Evolutionary conservation across 129 eudicot species (phyloP).

Genomic region (Pseudognaphalium luteoalbum): DNA sequence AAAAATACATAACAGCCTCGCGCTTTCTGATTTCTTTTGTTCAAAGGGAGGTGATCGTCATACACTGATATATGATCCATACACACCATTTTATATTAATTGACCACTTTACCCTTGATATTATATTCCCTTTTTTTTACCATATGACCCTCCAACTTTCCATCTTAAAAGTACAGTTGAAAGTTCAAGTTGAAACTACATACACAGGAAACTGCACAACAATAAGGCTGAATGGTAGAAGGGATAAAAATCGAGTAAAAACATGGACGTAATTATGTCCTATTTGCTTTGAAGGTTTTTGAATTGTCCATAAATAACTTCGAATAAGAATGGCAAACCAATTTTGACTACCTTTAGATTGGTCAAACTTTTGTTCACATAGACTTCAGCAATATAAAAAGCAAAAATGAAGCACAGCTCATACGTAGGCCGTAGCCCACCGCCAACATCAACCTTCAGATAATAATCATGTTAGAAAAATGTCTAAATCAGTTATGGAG

Average conservation of each 20-base stretch:
- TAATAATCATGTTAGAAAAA: constrained; percentile 15
- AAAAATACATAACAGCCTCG: too few relatives aligned
- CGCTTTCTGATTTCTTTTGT: too few relatives aligned
- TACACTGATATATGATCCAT: too few relatives aligned
- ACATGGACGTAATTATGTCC: neutral
- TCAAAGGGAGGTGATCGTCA: too few relatives aligned
- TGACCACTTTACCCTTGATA: too few relatives aligned
- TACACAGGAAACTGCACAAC: neutral
- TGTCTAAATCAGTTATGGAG: constrained; percentile 3
- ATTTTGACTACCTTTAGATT: constrained; percentile 19
- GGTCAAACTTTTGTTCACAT: constrained; percentile 25
- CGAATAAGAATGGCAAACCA: constrained; percentile 16
- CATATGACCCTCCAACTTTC: too few relatives aligned
- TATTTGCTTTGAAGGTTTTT: neutral
- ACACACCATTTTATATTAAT: too few relatives aligned
- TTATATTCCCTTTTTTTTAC: too few relatives aligned
- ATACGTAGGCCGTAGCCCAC: constrained; percentile 3
- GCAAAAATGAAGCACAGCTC: neutral
- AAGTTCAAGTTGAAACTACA: neutral
- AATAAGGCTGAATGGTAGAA: too few relatives aligned
- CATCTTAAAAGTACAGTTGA: neutral
- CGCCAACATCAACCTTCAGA: constrained; percentile 2
- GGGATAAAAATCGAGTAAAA: neutral
- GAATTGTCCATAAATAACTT: constrained; percentile 2
- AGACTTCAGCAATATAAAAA: constrained; percentile 16